Evolutionary conservation across 495 filamentous ascomycete species (phyloP), one percentile per base, ranked within the genome.

Genomic region (Aspergillus sclerotiicarbonarius): DNA sequence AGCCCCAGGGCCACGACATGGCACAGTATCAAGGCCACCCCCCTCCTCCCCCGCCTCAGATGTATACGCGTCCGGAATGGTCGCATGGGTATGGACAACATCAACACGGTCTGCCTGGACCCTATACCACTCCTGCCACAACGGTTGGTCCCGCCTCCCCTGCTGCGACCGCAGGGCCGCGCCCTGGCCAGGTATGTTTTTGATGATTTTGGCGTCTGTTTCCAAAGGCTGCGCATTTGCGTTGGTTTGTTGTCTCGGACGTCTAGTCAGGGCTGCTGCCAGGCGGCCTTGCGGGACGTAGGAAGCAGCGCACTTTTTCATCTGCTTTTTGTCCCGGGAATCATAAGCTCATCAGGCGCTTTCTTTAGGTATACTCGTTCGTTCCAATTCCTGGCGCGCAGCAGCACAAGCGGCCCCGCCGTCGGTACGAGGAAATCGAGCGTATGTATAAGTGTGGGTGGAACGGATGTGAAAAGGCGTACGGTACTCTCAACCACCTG

Each of bases 361-460:
- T 75, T 33, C 75, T 32, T 15, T 80, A 95, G 87, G 94, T 98
- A 47, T 98, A 98, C 70, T 96, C 92, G 2, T 98, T 98, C 69
- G 94, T 98, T 47, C 94, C 94, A 1, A 98, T 98, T 69, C 94
- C 94, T 12, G 94, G 94, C 51, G 91, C 94, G 30, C 92, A 96
- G 67, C 94, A 98, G 71, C 92, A 98, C 73, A 98, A 98, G 80
- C 86, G 94, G 47, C 94, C 94, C 19, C 86, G 94, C 62, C 84
- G 94, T 61, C 85, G 94, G 32, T 98, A 96, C 66, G 94, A 98
- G 76, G 94, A 98, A 71, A 98, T 98, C 67, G 94, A 98, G 79
- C 87, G 94, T 57, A 98, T 98, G 94, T 98, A 98, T 78, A 97
- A 96, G 74, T 98, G 94, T 75, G 94, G 94, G 9, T 97, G 91